phyloP scores from a whole-genome alignment of 306 rosid genomes.

The Pachyrhizus erosus region DNA sequence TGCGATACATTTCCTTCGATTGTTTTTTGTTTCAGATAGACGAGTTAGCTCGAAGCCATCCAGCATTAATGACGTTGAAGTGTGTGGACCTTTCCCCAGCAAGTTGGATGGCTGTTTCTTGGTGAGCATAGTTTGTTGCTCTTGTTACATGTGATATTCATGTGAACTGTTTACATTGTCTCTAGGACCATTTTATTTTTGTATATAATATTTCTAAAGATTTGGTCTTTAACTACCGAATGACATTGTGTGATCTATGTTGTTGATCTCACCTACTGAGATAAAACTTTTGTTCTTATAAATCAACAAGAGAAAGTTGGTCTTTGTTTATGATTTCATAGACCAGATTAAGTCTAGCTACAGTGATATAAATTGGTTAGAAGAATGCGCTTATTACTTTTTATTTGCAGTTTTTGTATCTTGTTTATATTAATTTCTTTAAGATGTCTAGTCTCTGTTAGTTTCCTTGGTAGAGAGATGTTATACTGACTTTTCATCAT shows the following conservation, averaged over 20 bases:
- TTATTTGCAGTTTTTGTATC: not conserved
- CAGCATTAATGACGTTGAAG: slow-evolving; percentile 64
- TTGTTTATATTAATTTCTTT: not conserved
- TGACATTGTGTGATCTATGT: not conserved
- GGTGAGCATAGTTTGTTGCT: slow-evolving; percentile 57
- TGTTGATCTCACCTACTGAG: not conserved
- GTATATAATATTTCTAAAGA: not conserved
- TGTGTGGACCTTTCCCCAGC: slow-evolving; percentile 89
- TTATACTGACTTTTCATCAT: slow-evolving; percentile 6
- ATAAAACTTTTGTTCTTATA: not conserved
- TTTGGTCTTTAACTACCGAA: not conserved
- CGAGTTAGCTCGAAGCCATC: slow-evolving; percentile 63
- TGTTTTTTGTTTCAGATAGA: slow-evolving; percentile 53
- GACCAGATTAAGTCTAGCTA: not conserved
- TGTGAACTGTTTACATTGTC: slow-evolving; percentile 22
- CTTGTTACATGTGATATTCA: slow-evolving; percentile 1
- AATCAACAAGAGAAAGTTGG: not conserved
- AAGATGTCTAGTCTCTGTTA: not conserved
- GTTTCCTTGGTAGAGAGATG: slow-evolving; percentile 23
- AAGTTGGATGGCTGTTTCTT: slow-evolving; percentile 94
- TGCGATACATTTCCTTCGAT: not conserved
- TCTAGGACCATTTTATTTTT: not conserved
- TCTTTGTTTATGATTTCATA: not conserved
- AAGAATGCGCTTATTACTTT: not conserved
- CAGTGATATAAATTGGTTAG: not conserved